Conservation (phyloP, 192 early-diverging fungal species). For the Coemansia guatemalensis region DNA sequence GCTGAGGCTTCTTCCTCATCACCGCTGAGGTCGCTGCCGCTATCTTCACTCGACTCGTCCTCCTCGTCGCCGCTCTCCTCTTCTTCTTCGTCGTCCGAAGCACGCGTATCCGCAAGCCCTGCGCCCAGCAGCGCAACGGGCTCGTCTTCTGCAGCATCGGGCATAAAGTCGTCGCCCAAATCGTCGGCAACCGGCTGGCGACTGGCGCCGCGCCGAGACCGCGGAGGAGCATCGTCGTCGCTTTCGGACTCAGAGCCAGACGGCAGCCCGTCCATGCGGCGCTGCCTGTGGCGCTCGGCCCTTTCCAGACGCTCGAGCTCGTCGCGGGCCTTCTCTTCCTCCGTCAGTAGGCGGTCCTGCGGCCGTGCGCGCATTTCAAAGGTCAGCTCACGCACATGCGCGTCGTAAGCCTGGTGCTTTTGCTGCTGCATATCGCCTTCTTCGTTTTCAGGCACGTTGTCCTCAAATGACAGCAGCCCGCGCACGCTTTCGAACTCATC, state of each 20-base stretch:
- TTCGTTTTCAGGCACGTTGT: slow-evolving; percentile 15
- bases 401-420: slow-evolving; percentile 75
- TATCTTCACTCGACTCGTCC: slow-evolving; percentile 51
- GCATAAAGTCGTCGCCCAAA: slow-evolving; percentile 66
- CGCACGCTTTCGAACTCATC: slow-evolving; percentile 84
- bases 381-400: slow-evolving; percentile 74
- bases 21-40: slow-evolving; percentile 45
- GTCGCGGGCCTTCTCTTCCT: slow-evolving; percentile 87
- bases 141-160: slow-evolving; percentile 21
- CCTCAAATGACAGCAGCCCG: slow-evolving; percentile 61
- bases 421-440: slow-evolving; percentile 37
- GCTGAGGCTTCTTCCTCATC: slow-evolving; percentile 21
- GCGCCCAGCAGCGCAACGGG: slow-evolving; percentile 26
- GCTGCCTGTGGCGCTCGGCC: slow-evolving; percentile 75
- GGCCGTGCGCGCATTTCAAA: slow-evolving; percentile 84
- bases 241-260: slow-evolving; percentile 52
- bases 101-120: slow-evolving; percentile 29
- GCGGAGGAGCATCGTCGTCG: slow-evolving; percentile 57
- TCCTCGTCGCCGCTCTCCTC: slow-evolving; percentile 50
- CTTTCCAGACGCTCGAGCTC: slow-evolving; percentile 84
- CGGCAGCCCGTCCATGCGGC: slow-evolving; percentile 80
- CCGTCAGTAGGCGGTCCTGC: slow-evolving; percentile 90
- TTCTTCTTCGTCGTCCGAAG: slow-evolving; percentile 43
- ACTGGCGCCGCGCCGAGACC: slow-evolving; percentile 49
- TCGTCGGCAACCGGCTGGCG: slow-evolving; percentile 64